Conservation (phyloP, 1,139 yeast genomes). For the Meyerozyma smithsonii region DNA sequence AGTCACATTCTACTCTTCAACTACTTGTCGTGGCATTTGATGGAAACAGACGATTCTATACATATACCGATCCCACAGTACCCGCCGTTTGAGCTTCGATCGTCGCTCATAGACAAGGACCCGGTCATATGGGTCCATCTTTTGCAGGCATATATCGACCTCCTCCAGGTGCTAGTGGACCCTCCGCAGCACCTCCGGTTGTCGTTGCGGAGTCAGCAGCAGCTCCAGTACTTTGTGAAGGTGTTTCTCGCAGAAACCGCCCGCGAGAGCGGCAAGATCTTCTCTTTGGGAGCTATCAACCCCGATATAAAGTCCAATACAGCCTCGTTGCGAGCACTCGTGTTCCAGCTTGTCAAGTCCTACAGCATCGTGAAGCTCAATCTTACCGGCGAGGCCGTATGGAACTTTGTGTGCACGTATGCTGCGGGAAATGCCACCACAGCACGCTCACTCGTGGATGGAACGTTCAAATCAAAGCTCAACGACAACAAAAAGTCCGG, state of each 20-base stretch:
- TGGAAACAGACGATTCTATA: conserved; percentile 8
- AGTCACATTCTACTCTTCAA: no score
- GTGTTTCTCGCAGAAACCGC: conserved; percentile 57
- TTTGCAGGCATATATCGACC: conserved; percentile 54
- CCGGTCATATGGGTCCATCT: conserved; percentile 80
- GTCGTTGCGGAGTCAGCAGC: conserved; percentile 52
- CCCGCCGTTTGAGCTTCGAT: conserved; percentile 69
- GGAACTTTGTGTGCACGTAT: conserved; percentile 60
- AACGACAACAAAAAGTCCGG: conserved; percentile 50
- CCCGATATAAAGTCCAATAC: conserved; percentile 59
- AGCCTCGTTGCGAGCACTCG: conserved; percentile 40
- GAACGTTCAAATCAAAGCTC: conserved; percentile 41
- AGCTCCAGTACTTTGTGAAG: conserved; percentile 50
- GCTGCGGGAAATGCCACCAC: conserved; percentile 38
- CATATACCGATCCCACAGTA: conserved; percentile 59
- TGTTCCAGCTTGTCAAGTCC: conserved; percentile 48
- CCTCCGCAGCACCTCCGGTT: conserved; percentile 29
- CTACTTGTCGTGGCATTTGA: no score
- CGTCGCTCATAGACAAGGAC: conserved; percentile 71
- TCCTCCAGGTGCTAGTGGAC: conserved; percentile 43
- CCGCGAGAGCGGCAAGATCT: conserved; percentile 52
- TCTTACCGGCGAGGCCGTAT: conserved; percentile 52
- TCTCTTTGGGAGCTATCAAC: conserved; percentile 66
- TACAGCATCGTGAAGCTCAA: conserved; percentile 54
- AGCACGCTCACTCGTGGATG: conserved; percentile 54